Evolutionary conservation across 2,329 filamentous ascomycete species (phyloP).

Genomic region (Colletotrichum sp.): DNA sequence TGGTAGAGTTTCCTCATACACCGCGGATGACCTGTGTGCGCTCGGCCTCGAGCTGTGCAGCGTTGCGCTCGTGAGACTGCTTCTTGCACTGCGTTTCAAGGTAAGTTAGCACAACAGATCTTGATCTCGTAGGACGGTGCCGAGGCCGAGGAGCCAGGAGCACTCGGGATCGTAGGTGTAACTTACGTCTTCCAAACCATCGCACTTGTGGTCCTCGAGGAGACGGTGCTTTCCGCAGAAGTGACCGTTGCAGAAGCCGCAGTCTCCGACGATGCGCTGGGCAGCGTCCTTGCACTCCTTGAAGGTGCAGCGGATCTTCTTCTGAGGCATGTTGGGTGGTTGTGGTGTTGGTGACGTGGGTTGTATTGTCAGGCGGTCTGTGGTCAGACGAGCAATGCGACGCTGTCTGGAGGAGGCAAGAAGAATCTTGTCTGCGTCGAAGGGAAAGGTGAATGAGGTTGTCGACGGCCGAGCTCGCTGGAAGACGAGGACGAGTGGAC

Average conservation of each 20-base stretch:
- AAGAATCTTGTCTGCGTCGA: background rate
- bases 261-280: slow-evolving; percentile 95
- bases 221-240: slow-evolving; percentile 96
- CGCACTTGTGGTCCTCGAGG: slow-evolving; percentile 93
- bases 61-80: slow-evolving; percentile 93
- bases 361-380: background rate
- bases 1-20: slow-evolving; percentile 58
- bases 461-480: background rate
- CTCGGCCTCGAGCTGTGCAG: slow-evolving; percentile 89
- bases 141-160: slow-evolving; percentile 46
- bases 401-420: background rate
- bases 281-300: slow-evolving; percentile 88
- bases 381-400: background rate
- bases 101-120: slow-evolving; percentile 38
- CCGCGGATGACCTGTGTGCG: slow-evolving; percentile 93
- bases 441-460: background rate
- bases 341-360: background rate
- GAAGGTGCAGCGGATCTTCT: slow-evolving; percentile 85
- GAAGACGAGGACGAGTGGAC: background rate
- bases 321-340: slow-evolving; percentile 62
- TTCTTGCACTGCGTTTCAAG: slow-evolving; percentile 77
- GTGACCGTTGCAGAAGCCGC: slow-evolving; percentile 90
- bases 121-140: slow-evolving; percentile 36
- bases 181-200: slow-evolving; percentile 85
- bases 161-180: slow-evolving; percentile 25